A percentile compares a stretch with the other conserved stretches of the same genome.
phyloP scores from a whole-genome alignment of 192 early-diverging fungal species.

The Endogone sp. region DNA sequence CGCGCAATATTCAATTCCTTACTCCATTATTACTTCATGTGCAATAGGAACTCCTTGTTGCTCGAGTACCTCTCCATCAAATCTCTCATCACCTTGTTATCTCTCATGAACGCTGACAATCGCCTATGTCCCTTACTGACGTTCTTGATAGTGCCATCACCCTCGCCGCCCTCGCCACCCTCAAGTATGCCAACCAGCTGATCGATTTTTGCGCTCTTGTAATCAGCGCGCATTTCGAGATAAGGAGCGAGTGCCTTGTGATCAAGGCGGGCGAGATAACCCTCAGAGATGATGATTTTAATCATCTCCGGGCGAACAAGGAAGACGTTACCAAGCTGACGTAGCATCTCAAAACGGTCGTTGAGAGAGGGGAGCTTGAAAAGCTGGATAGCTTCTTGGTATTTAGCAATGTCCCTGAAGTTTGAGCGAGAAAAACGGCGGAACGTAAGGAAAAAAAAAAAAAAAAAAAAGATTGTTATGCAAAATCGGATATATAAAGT shows the following conservation, averaged over 20 bases:
- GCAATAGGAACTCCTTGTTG: conserved; percentile 26
- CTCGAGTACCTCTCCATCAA: conserved; percentile 31
- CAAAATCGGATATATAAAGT: too few relatives aligned
- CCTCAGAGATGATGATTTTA: conserved; percentile 82
- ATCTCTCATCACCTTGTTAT: conserved; percentile 31
- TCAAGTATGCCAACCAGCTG: conserved; percentile 39
- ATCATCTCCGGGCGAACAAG: conserved; percentile 89
- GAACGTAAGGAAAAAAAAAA: not conserved
- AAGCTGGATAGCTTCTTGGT: conserved; percentile 77
- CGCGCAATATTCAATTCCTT: too few relatives aligned
- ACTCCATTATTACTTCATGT: not conserved
- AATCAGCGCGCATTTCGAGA: conserved; percentile 85
- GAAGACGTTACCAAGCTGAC: conserved; percentile 91
- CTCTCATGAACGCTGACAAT: conserved; percentile 30
- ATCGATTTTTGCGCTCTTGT: conserved; percentile 58
- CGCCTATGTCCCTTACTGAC: conserved; percentile 10
- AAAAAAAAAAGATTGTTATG: not conserved
- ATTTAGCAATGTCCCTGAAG: conserved; percentile 86
- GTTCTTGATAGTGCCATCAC: not conserved
- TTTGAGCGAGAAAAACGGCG: not conserved
- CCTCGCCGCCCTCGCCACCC: conserved; percentile 11
- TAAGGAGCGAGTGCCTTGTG: conserved; percentile 79
- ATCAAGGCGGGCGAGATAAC: conserved; percentile 78
- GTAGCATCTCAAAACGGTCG: conserved; percentile 86
- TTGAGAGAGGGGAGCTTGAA: conserved; percentile 74